Percentiles rank a stretch among this genome's conserved stretches.
Conservation (phyloP, 257 asterid genomes). For the Nicotiana tomentosiformis region DNA sequence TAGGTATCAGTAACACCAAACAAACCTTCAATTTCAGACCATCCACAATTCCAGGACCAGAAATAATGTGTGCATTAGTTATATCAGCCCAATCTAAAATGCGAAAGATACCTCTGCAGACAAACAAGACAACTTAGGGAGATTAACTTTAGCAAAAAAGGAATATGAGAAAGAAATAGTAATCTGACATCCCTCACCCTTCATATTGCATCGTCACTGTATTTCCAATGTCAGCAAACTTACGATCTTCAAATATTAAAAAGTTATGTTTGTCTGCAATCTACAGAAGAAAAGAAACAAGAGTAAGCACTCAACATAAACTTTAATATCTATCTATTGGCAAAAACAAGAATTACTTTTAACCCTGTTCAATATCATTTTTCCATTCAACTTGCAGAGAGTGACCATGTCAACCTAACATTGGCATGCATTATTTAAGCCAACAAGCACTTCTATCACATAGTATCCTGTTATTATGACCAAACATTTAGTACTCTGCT, state of each 20-base stretch:
- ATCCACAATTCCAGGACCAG: conserved; percentile 98
- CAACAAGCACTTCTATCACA: neutral
- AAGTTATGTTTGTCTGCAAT: conserved; percentile 88
- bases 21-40: conserved; percentile 85
- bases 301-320: neutral
- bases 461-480: neutral
- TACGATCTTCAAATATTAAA: conserved; percentile 89
- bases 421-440: neutral
- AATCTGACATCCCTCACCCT: conserved; percentile 43
- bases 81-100: conserved; percentile 97
- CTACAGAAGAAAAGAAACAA: conserved; percentile 35
- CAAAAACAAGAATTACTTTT: neutral
- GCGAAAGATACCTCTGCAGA: conserved; percentile 72
- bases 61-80: conserved; percentile 88
- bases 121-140: conserved; percentile 13
- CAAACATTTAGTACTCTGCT: neutral
- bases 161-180: neutral
- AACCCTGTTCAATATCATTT: neutral
- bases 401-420: neutral
- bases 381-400: neutral
- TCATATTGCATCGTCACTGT: conserved; percentile 97
- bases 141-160: neutral
- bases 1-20: neutral
- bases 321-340: neutral
- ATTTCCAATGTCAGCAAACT: conserved; percentile 98